Base-by-base conservation (phyloP, 2,329 filamentous ascomycete genomes). In the Drechslerella coelobrocha region DNA sequence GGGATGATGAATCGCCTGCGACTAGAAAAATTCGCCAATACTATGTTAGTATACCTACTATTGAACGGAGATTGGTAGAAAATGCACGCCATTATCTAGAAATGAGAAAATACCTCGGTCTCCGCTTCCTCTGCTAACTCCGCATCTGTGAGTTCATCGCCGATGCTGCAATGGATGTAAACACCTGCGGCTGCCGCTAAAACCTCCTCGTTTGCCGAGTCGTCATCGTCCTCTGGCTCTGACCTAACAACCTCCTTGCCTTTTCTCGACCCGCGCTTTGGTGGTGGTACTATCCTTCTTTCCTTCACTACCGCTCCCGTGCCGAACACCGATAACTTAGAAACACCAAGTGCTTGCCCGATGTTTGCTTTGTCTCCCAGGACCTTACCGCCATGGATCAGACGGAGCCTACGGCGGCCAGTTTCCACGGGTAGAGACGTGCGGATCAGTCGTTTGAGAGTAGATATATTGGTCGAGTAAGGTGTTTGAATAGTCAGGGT, bases 101-200 rank as follows among this genome's bases (percentile, higher is more conserved):
- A n/a, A 69, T 72, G 2, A 29, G 14, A 6, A 21, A 5, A 21
- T 65, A 65, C 61, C 52, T 72, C 68, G 3, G 61, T 72, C 74
- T 79, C 78, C 29, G 84, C 84, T 81, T 96, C 92, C 12, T 82
- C 83, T 0, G 83, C 83, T 21, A 97, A 84, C 65, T 96, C 91
- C 0, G 82, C 77, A 10, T 84, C 77, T 0, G 88, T 85, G 10
- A 56, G 34, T 45, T 56, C 37, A n/a, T 43, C 52, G 60, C 92
- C 92, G 66, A 97, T 90, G 73, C 91, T 93, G 83, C 93, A 97
- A 81, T 96, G 95, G 72, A 97, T 88, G 78, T 96, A 97, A 76
- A 96, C 73, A 29, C 80, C 78, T 12, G 78, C 76, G 7, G 79
- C 78, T 6, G 82, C 81, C 27, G 83, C 82, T 21, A 29, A 17